Evolutionary conservation across 805 yeast species (phyloP).

Genomic region (Sporopachydermia quercuum): DNA sequence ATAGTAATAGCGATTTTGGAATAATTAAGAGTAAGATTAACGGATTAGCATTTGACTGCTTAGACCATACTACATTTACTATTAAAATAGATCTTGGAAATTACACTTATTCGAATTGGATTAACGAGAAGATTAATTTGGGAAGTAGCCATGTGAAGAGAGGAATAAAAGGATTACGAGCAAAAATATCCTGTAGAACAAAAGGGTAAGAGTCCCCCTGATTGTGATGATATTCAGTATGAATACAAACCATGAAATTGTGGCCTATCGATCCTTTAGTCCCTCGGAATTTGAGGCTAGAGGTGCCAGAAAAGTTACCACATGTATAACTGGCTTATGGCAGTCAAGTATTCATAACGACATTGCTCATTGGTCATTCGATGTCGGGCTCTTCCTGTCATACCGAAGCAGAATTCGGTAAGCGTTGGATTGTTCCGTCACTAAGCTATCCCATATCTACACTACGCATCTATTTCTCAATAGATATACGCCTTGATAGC

Average conservation of each 20-base stretch:
- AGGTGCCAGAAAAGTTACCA: conserved; percentile 30
- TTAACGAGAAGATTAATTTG: no score
- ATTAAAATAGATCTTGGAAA: no score
- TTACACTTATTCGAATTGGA: no score
- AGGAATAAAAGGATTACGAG: conserved; percentile 33
- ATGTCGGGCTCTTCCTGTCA: conserved; percentile 36
- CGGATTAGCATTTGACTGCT: no score
- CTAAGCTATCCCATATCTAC: no score
- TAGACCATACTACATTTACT: no score
- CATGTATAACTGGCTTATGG: conserved; percentile 25
- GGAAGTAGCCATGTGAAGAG: no score
- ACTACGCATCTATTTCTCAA: no score
- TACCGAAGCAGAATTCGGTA: conserved; percentile 34
- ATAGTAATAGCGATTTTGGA: no score
- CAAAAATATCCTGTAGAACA: conserved; percentile 33
- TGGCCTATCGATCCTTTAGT: conserved; percentile 35
- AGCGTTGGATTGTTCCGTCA: conserved; percentile 33
- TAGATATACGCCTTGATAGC: no score
- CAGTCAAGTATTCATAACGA: conserved; percentile 34
- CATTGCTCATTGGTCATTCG: conserved; percentile 33
- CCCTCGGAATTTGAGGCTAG: conserved; percentile 31
- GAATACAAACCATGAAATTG: conserved; percentile 32
- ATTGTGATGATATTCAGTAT: conserved; percentile 32
- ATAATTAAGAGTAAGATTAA: no score
- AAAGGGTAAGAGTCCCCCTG: conserved; percentile 32